Conservation (phyloP, 345 rosid species). For the Excoecaria agallocha region DNA sequence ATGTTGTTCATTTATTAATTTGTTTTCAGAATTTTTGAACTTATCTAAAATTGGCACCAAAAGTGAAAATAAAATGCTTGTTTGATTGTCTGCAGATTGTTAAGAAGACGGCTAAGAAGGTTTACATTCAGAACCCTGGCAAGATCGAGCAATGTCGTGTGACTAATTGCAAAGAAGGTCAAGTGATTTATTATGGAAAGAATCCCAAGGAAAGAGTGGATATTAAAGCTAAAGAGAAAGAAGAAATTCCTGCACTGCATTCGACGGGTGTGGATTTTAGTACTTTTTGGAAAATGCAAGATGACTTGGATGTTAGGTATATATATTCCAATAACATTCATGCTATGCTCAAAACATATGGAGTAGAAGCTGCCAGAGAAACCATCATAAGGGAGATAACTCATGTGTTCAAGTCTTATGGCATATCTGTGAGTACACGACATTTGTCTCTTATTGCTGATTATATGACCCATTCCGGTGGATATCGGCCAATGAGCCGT, state of each 20-base stretch:
- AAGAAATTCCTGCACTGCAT: conserved; percentile 60
- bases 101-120: conserved; percentile 75
- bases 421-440: conserved; percentile 71
- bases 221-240: conserved; percentile 49
- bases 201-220: conserved; percentile 64
- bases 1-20: background rate
- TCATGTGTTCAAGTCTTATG: conserved; percentile 75
- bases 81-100: conserved; percentile 55
- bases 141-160: conserved; percentile 64
- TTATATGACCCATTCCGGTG: conserved; percentile 82
- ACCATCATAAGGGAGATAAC: conserved; percentile 79
- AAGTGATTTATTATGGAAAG: conserved; percentile 76
- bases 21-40: background rate
- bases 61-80: conserved; percentile 3
- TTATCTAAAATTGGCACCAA: background rate
- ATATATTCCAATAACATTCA: conserved; percentile 77
- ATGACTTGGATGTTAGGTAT: conserved; percentile 67
- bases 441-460: conserved; percentile 85
- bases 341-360: conserved; percentile 68
- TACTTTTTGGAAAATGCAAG: conserved; percentile 67
- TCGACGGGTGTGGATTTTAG: conserved; percentile 71
- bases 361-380: conserved; percentile 96
- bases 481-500: conserved; percentile 89
- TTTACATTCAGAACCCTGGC: conserved; percentile 74
- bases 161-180: conserved; percentile 55